Evolutionary conservation across 2,329 filamentous ascomycete species (phyloP), one percentile per base, ranked within the genome.

Genomic region (Colletotrichum karsti): DNA sequence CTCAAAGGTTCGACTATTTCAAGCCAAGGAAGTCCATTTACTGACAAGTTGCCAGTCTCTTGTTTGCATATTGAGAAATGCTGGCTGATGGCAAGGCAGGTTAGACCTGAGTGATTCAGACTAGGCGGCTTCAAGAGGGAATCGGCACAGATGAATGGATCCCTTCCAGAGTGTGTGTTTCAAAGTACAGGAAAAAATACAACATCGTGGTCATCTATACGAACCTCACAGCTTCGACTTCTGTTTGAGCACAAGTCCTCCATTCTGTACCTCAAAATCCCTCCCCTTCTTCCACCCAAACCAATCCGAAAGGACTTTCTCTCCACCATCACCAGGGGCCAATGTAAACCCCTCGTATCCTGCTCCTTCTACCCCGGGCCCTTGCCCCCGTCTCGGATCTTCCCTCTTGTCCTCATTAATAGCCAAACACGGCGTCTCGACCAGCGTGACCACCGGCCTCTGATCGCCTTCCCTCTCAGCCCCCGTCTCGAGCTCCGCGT

Each of bases 231-330:
- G 60, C 71, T 78, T 82, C 5, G 78, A 74, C 61, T 54, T 71
- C 51, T 74, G 35, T 56, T 70, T 85, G 69, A 83, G 78, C 20
- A 91, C 85, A 69, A 94, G 77, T 0, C 88, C 90, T 0, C 91
- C 92, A 28, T 88, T 81, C 28, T 84, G 79, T 2, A 93, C 82
- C n/a, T 88, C 85, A 76, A 91, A 97, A 33, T 97, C 88, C 67
- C 80, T 84, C 1, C 92, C 94, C 73, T 83, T 87, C 67, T 82
- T 85, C 93, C 94, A 97, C 0, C 93, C 93, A 72, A 92, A 83
- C 95, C 95, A 98, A 55, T 85, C 77, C 56, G 80, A 81, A 69
- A 98, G 77, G 4, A 87, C 85, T 57, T 90, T 87, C 76, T 94
- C 91, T 1, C 93, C 94, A 5, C 92, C 93, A 24, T 90, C 81